These are phyloP conservation scores for Sporothrix luriei DNA, from an alignment of 2,329 filamentous ascomycete species.

Conservation along the genomic window DNA sequence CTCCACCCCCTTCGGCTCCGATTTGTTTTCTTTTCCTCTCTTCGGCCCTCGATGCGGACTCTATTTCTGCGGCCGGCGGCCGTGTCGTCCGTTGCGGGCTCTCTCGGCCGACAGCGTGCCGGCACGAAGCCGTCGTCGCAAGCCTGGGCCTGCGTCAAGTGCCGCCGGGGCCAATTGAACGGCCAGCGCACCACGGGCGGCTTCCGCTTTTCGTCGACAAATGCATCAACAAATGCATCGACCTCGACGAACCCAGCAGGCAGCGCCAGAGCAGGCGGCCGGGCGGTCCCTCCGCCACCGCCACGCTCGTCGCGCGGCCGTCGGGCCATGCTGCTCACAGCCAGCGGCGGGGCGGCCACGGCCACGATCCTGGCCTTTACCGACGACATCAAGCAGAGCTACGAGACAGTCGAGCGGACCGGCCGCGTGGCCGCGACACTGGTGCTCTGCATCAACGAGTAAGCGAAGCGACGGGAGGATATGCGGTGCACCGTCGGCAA, in stretches of 20 bases:
- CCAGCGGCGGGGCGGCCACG: slow-evolving; percentile 52
- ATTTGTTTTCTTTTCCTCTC: background rate
- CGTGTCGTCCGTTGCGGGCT: slow-evolving; percentile 20
- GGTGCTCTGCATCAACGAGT: slow-evolving; percentile 88
- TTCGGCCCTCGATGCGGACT: slow-evolving; percentile 5
- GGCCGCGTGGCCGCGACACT: slow-evolving; percentile 76
- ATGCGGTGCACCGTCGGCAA: no score
- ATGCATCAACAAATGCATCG: no score
- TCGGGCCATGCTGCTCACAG: slow-evolving; percentile 51
- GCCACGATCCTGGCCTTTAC: slow-evolving; percentile 57
- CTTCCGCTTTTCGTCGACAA: slow-evolving; percentile 26
- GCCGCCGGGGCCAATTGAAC: slow-evolving; percentile 30
- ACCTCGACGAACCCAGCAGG: background rate
- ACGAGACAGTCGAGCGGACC: slow-evolving; percentile 73
- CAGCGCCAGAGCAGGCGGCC: slow-evolving; percentile 6
- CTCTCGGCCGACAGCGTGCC: slow-evolving; percentile 25
- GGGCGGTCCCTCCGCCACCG: background rate
- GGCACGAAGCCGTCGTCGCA: slow-evolving; percentile 12
- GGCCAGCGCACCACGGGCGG: slow-evolving; percentile 1
- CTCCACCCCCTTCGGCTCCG: background rate
- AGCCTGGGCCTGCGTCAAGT: slow-evolving; percentile 34
- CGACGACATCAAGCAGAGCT: slow-evolving; percentile 74
- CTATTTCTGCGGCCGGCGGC: slow-evolving; percentile 22
- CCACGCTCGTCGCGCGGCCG: slow-evolving; percentile 33
- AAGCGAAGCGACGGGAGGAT: slow-evolving; percentile 35